Evolutionary conservation across 495 filamentous ascomycete species (phyloP), one percentile per base, ranked within the genome.

Genomic region (Penicillium malachiteum): DNA sequence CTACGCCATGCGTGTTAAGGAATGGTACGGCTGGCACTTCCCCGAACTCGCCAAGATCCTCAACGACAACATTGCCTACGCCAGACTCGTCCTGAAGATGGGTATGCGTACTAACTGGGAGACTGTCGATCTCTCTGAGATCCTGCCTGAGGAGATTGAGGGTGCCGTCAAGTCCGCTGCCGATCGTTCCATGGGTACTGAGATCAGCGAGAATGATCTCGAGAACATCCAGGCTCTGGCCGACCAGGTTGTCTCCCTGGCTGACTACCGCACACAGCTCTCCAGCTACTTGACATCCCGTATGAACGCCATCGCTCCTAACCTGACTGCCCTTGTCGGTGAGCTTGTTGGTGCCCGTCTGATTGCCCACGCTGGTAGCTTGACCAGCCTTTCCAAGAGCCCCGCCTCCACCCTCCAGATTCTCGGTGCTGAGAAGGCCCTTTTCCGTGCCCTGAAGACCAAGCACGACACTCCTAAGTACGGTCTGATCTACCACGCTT

Each of bases 1-100:
- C 59, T 97, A 96, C 65, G 95, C 94, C 61, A 99, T 99, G 94
- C 81, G 94, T 67, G 92, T 97, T 48, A 97, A 96, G 84, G 94
- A 99, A 74, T 99, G 94, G 94, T 99, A 99, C 65, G 94, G 94
- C 54, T 99, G 94, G 94, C 95, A 97, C 76, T 99, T 97, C 79
- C 94, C 94, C 18, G 94, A 99, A 76, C 82, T 99, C 82, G 92
- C 88, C 56, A 89, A 89, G 71, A 97, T 97, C 67, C 82, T 99
- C 59, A 96, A 96, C 70, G 94, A 99, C 81, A 99, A 99, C 74
- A 75, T 97, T 50, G 95, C 95, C 54, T 97, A 97, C 66, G 82
- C 94, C 51, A 83, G 84, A 47, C 84, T 97, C 47, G 91, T 97
- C 54, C 75, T 93, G 50, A 81, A 83, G 60, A 89, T 96, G 82